A percentile compares a stretch with the other conserved stretches of the same genome.
phyloP scores from a whole-genome alignment of 768 basidiomycete species.

The Rhodotorula toruloides region DNA sequence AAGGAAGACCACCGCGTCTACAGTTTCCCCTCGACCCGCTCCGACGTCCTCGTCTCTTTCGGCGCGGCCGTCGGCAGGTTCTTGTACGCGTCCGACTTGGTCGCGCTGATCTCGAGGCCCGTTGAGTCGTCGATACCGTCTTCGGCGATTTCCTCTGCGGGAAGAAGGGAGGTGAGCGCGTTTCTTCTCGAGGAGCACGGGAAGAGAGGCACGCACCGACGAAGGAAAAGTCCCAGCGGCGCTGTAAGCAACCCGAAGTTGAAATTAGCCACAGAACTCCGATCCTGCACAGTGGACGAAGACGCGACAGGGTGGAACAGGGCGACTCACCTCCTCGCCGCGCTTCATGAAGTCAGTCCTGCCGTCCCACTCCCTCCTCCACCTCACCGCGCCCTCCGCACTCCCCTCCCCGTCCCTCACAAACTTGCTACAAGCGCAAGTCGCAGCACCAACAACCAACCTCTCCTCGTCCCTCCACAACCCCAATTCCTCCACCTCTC shows the following conservation, averaged over 20 bases:
- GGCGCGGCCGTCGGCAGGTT: constrained; percentile 20
- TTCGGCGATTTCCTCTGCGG: constrained; percentile 30
- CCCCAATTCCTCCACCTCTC: constrained; percentile 1
- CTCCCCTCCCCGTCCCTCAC: neutral
- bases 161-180: neutral
- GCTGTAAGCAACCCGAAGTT: neutral
- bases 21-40: neutral
- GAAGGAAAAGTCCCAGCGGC: constrained; percentile 36
- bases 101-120: constrained; percentile 18
- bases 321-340: constrained; percentile 35
- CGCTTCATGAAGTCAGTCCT: constrained; percentile 20
- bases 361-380: constrained; percentile 28
- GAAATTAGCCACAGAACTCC: neutral
- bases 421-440: constrained; percentile 34
- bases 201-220: constrained; percentile 20
- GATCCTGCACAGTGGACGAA: neutral
- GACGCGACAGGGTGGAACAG: neutral
- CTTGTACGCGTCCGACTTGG: constrained; percentile 32
- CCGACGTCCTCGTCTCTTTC: neutral
- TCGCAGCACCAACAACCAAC: constrained; percentile 15
- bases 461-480: constrained; percentile 17
- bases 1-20: neutral
- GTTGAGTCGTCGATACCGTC: constrained; percentile 25
- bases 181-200: neutral
- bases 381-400: neutral